Evolutionary conservation across 495 filamentous ascomycete species (phyloP).

Genomic region (Neurospora sp.): DNA sequence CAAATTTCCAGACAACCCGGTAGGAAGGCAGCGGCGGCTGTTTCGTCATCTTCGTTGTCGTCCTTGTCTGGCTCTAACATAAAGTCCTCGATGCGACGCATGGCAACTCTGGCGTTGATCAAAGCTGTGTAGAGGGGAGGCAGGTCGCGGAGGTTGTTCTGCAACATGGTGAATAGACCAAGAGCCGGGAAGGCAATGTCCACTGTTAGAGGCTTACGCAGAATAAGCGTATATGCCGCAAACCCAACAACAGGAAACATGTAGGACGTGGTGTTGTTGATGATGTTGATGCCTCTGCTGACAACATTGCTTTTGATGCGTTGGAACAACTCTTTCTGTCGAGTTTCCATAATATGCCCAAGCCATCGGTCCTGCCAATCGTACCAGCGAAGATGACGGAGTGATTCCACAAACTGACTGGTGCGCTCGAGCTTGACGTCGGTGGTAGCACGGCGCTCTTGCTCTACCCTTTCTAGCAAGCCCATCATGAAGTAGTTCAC

Average conservation of each 20-base stretch:
- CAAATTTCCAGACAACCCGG: conserved; percentile 28
- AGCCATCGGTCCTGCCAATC: conserved; percentile 80
- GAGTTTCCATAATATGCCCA: conserved; percentile 55
- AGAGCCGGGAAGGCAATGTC: conserved; percentile 77
- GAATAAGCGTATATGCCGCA: conserved; percentile 63
- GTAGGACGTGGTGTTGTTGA: conserved; percentile 55
- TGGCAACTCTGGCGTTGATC: conserved; percentile 63
- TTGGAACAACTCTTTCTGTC: conserved; percentile 55
- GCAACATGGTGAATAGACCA: conserved; percentile 65
- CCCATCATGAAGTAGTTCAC: conserved; percentile 55
- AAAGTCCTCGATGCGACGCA: conserved; percentile 71
- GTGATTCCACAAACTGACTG: conserved; percentile 72
- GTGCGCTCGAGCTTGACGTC: conserved; percentile 64
- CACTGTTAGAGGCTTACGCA: conserved; percentile 53
- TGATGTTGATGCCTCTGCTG: conserved; percentile 44
- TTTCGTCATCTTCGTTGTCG: conserved; percentile 23
- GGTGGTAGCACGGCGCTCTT: conserved; percentile 52
- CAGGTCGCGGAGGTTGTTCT: conserved; percentile 56
- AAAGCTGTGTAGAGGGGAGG: conserved; percentile 60
- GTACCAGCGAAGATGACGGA: conserved; percentile 80
- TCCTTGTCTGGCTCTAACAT: conserved; percentile 76
- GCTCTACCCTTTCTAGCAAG: conserved; percentile 51
- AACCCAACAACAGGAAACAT: conserved; percentile 71
- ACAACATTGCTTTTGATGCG: conserved; percentile 56
- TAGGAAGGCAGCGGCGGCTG: conserved; percentile 4